Conservation (phyloP, 441 rosid genomes). For the Metrosideros polymorpha region DNA sequence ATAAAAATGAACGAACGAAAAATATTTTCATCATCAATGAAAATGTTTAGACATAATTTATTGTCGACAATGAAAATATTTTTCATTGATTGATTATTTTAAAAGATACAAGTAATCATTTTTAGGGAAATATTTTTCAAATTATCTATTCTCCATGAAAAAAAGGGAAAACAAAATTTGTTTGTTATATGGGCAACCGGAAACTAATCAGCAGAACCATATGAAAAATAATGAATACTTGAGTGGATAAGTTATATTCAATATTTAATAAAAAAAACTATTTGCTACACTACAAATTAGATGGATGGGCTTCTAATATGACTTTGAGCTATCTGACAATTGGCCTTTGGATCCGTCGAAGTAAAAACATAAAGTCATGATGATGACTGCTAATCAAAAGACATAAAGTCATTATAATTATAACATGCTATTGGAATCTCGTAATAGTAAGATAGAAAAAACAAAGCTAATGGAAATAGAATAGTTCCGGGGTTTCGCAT, state of each 20-base stretch:
- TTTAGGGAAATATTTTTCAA: no score
- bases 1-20: no score
- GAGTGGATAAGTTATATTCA: background rate
- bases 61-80: no score
- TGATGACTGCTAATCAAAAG: background rate
- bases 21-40: no score
- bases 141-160: no score
- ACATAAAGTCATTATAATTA: background rate
- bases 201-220: background rate
- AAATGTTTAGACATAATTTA: no score
- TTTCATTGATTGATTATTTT: no score
- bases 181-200: background rate
- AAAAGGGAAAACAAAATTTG: no score
- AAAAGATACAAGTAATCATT: no score
- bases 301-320: background rate
- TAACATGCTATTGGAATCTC: background rate
- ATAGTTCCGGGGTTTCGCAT: background rate
- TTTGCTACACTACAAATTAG: background rate
- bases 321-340: no score
- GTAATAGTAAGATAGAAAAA: fast-evolving
- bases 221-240: background rate
- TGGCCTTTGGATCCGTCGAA: background rate
- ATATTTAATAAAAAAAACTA: background rate
- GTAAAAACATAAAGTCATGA: background rate
- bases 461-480: background rate